phyloP scores from a whole-genome alignment of 2,329 filamentous ascomycete genomes.

The Claviceps maximensis region DNA sequence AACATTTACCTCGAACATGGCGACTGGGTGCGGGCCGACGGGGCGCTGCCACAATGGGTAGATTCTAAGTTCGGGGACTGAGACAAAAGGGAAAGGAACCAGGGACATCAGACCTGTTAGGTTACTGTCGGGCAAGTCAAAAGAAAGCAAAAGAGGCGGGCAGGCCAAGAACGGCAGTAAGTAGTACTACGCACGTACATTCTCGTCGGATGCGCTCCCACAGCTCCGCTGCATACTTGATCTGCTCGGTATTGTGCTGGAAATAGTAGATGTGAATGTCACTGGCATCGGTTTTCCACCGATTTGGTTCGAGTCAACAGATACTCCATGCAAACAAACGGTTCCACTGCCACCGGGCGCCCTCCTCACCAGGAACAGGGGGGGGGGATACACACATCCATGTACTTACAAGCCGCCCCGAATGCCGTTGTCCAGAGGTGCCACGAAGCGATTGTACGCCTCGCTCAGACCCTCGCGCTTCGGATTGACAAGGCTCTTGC shows the following conservation, averaged over 20 bases:
- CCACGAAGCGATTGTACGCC: conserved; percentile 56
- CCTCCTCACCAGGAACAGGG: too few relatives aligned
- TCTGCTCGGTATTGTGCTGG: conserved; percentile 47
- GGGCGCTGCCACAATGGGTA: conserved; percentile 67
- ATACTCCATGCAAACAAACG: too few relatives aligned
- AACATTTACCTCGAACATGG: conserved; percentile 88
- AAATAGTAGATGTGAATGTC: conserved; percentile 82
- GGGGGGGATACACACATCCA: not conserved
- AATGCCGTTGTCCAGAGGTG: conserved; percentile 51
- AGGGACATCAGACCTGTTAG: not conserved
- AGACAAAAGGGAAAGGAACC: too few relatives aligned
- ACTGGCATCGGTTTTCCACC: conserved; percentile 21
- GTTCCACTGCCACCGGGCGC: too few relatives aligned
- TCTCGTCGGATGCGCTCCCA: conserved; percentile 70
- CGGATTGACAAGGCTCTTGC: conserved; percentile 60
- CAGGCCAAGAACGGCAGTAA: too few relatives aligned
- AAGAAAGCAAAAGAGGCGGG: not conserved
- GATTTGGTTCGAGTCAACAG: not conserved
- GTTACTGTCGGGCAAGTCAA: too few relatives aligned
- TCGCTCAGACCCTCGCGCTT: conserved; percentile 42
- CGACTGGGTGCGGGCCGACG: conserved; percentile 67
- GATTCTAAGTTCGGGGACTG: conserved; percentile 74
- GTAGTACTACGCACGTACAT: conserved; percentile 40
- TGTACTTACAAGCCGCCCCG: conserved; percentile 56
- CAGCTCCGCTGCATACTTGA: conserved; percentile 54